Percentiles rank a stretch among this genome's conserved stretches.
Evolutionary conservation across 805 yeast genomes (phyloP).

Genomic region (Komagataella ulmi): DNA sequence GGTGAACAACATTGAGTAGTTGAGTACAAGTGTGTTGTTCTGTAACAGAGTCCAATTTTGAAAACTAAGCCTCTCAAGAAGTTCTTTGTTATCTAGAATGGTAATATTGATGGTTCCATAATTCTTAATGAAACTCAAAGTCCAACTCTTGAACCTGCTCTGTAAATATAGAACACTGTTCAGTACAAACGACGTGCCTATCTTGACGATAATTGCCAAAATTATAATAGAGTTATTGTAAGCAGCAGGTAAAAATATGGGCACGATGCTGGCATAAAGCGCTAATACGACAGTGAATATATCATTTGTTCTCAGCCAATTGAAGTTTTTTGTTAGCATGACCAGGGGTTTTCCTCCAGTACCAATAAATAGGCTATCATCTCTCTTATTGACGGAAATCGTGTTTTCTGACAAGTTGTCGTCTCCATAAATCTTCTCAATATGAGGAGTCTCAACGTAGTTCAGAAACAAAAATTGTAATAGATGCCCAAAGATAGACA

Average conservation of each 20-base stretch:
- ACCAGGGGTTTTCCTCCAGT: constrained; percentile 27
- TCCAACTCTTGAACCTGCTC: constrained; percentile 47
- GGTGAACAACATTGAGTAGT: constrained; percentile 6
- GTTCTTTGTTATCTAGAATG: constrained; percentile 2
- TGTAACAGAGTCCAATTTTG: constrained; percentile 64
- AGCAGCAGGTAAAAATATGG: constrained; percentile 21
- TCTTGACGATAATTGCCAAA: constrained; percentile 26
- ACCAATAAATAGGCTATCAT: constrained; percentile 6
- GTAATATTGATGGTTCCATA: constrained; percentile 45
- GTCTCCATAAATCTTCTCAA: constrained; percentile 53
- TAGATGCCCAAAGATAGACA: constrained; percentile 65
- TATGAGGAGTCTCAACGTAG: constrained; percentile 75
- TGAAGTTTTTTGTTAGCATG: constrained; percentile 44
- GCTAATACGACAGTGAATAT: constrained; percentile 30
- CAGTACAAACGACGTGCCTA: constrained; percentile 35
- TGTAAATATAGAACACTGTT: constrained; percentile 43
- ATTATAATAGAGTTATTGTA: constrained; percentile 19
- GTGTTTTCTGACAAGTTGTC: constrained; percentile 1
- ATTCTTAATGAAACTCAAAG: constrained; percentile 48
- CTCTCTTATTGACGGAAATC: constrained; percentile 19
- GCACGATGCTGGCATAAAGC: constrained; percentile 27
- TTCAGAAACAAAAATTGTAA: constrained; percentile 65
- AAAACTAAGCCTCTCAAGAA: constrained; percentile 26
- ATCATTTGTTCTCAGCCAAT: constrained; percentile 52
- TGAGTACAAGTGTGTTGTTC: constrained; percentile 8